Percentiles rank a stretch among this genome's conserved stretches.
These are phyloP conservation scores for Ormosia emarginata DNA, from an alignment of 306 rosid genomes.

Conservation along the genomic window DNA sequence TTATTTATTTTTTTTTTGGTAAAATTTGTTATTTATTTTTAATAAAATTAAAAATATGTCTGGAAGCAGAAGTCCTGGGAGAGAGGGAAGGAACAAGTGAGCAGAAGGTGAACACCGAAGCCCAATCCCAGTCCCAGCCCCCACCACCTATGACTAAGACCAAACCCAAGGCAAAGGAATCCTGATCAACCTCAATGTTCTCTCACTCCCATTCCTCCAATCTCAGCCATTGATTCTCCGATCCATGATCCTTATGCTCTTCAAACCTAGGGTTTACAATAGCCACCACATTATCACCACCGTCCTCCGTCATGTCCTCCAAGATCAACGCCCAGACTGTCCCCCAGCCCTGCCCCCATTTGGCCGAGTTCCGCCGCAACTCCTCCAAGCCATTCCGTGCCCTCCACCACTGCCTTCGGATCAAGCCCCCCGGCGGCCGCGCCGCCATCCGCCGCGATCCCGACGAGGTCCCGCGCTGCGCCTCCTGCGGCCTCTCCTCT, in stretches of 20 bases:
- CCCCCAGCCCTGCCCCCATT: slow-evolving; percentile 72
- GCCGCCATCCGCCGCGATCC: slow-evolving; percentile 83
- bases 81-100: background rate
- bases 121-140: background rate
- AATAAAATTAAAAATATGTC: too few relatives aligned
- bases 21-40: too few relatives aligned
- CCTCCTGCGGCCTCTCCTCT: slow-evolving; percentile 47
- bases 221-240: slow-evolving; percentile 58
- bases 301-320: slow-evolving; percentile 58
- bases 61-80: too few relatives aligned
- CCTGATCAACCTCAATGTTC: slow-evolving; percentile 36
- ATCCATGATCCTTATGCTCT: slow-evolving; percentile 42
- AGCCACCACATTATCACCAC: slow-evolving; percentile 26
- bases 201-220: slow-evolving; percentile 32
- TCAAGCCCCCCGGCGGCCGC: slow-evolving; percentile 74
- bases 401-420: slow-evolving; percentile 75
- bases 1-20: too few relatives aligned
- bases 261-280: slow-evolving; percentile 42
- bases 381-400: slow-evolving; percentile 75
- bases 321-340: slow-evolving; percentile 58
- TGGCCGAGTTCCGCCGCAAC: slow-evolving; percentile 63
- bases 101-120: background rate
- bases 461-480: slow-evolving; percentile 64
- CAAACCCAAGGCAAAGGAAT: background rate
- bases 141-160: background rate